These are phyloP conservation scores for Gentiana straminea DNA, from an alignment of 257 asterid genomes.

Conservation along the genomic window DNA sequence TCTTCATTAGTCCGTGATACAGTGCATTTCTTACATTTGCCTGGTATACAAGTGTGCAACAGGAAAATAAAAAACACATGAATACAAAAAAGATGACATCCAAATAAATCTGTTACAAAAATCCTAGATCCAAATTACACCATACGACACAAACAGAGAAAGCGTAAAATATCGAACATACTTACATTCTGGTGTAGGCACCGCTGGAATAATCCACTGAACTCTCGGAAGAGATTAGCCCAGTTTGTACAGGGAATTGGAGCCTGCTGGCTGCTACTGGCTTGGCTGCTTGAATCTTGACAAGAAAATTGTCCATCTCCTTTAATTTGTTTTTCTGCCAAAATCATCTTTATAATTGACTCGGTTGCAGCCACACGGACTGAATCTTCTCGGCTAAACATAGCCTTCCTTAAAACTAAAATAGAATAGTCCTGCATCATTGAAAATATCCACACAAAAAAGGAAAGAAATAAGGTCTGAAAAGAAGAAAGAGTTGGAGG, in stretches of 20 bases:
- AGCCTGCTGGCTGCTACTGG: conserved; percentile 82
- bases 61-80: not conserved
- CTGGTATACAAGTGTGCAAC: conserved; percentile 16
- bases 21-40: conserved; percentile 57
- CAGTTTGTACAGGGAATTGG: conserved; percentile 32
- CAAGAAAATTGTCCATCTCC: conserved; percentile 46
- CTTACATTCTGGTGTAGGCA: conserved; percentile 82
- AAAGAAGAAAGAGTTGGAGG: not conserved
- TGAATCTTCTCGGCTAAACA: conserved; percentile 74
- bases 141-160: not conserved
- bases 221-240: conserved; percentile 62
- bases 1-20: conserved; percentile 65
- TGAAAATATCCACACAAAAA: conserved; percentile 3
- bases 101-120: not conserved
- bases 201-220: conserved; percentile 76
- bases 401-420: conserved; percentile 74
- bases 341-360: conserved; percentile 59
- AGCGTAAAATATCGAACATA: conserved; percentile 2
- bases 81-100: not conserved
- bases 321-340: conserved; percentile 51
- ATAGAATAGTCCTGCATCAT: conserved; percentile 55
- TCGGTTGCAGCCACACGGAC: conserved; percentile 64
- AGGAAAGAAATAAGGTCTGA: not conserved
- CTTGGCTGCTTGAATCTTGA: conserved; percentile 91
- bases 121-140: too few relatives aligned